Evolutionary conservation across 352 stramenopile genomes (phyloP).

Genomic region (Phytophthora agathidicida): DNA sequence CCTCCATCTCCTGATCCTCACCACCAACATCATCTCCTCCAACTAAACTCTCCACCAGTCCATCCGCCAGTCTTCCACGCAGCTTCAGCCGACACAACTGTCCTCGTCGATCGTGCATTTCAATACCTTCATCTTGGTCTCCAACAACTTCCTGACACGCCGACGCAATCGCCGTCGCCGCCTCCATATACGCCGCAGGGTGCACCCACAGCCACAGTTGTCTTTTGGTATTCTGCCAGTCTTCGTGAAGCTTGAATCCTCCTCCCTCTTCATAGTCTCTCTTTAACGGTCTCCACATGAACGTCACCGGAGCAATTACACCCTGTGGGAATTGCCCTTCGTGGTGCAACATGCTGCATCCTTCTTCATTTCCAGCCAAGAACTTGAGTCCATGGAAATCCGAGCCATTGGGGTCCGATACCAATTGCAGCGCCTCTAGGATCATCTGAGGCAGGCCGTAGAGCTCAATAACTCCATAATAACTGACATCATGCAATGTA

Average conservation of each 20-base stretch:
- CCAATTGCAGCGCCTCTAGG: slow-evolving; percentile 61
- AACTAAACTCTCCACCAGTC: slow-evolving; percentile 37
- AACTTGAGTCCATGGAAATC: slow-evolving; percentile 67
- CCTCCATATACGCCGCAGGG: slow-evolving; percentile 75
- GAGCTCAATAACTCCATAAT: slow-evolving; percentile 74
- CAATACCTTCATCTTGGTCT: slow-evolving; percentile 50
- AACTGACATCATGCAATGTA: slow-evolving; percentile 66
- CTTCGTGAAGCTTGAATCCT: slow-evolving; percentile 41
- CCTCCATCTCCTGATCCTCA: slow-evolving; percentile 4
- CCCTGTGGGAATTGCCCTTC: slow-evolving; percentile 57
- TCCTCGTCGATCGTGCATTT: slow-evolving; percentile 74
- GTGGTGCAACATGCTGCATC: slow-evolving; percentile 59
- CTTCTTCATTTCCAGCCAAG: slow-evolving; percentile 59
- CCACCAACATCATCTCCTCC: slow-evolving; percentile 2
- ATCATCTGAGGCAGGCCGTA: slow-evolving; percentile 63
- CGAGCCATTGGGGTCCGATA: slow-evolving; percentile 67
- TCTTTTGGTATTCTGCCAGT: slow-evolving; percentile 55
- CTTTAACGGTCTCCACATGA: slow-evolving; percentile 72
- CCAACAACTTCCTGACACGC: slow-evolving; percentile 56
- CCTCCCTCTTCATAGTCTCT: slow-evolving; percentile 28
- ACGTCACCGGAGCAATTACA: slow-evolving; percentile 73
- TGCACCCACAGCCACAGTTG: slow-evolving; percentile 87
- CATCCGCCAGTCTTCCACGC: slow-evolving; percentile 53
- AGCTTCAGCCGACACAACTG: slow-evolving; percentile 70
- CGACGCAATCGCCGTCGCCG: slow-evolving; percentile 56